These are phyloP conservation scores for Ceriops zippeliana DNA, from an alignment of 345 rosid genomes.

Conservation along the genomic window DNA sequence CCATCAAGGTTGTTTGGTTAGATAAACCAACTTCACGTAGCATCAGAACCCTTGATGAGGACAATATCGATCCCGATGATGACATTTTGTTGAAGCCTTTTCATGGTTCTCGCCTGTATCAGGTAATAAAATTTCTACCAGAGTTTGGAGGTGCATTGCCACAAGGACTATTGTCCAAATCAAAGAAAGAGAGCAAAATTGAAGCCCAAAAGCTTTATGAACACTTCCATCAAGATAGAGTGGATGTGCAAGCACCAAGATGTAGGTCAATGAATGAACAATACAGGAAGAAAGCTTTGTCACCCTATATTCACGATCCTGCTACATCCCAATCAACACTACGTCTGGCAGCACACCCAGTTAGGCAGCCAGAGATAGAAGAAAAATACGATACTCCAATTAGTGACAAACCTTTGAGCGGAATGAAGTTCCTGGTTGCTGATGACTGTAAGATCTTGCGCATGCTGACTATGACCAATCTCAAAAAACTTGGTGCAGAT, in stretches of 20 bases:
- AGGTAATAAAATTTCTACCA: constrained; percentile 49
- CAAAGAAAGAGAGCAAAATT: constrained; percentile 15
- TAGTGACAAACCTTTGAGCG: constrained; percentile 11
- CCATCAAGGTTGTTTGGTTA: constrained; percentile 67
- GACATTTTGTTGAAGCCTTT: constrained; percentile 51
- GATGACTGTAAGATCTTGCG: constrained; percentile 7
- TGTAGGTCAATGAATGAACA: constrained; percentile 15
- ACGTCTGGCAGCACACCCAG: background rate
- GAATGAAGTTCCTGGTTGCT: constrained; percentile 21
- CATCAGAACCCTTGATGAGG: constrained; percentile 13
- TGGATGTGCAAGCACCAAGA: constrained; percentile 23
- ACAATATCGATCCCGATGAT: constrained; percentile 27
- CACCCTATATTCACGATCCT: background rate
- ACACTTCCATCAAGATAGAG: background rate
- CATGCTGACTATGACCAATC: background rate
- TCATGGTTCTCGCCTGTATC: constrained; percentile 63
- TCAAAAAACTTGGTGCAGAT: constrained; percentile 22
- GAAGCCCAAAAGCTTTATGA: background rate
- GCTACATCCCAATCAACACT: background rate
- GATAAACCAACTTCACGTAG: constrained; percentile 37
- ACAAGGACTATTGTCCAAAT: constrained; percentile 17
- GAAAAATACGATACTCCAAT: background rate
- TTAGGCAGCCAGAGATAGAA: constrained; percentile 17
- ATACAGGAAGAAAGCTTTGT: constrained; percentile 1
- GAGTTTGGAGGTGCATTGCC: constrained; percentile 44